Evolutionary conservation across 768 basidiomycete genomes (phyloP).

Genomic region (Cystobasidium ongulense): DNA sequence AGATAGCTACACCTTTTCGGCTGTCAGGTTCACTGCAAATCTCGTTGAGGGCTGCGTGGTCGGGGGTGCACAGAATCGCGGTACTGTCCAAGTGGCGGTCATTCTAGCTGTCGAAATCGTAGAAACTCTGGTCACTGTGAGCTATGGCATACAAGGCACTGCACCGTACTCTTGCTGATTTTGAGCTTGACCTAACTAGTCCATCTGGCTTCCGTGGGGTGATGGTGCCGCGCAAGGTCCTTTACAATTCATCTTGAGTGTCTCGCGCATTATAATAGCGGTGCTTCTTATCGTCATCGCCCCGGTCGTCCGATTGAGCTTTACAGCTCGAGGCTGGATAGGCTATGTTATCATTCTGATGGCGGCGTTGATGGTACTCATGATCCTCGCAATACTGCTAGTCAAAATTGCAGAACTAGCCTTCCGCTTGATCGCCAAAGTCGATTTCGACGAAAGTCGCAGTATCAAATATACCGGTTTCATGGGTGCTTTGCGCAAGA

Average conservation of each 20-base stretch:
- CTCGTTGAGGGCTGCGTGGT: conserved; percentile 73
- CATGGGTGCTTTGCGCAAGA: conserved; percentile 67
- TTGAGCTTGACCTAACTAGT: conserved; percentile 43
- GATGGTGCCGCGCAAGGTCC: conserved; percentile 94
- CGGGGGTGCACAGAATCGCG: conserved; percentile 80
- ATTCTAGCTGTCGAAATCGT: conserved; percentile 81
- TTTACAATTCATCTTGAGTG: conserved; percentile 85
- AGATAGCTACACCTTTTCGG: conserved; percentile 79
- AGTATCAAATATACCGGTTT: conserved; percentile 76
- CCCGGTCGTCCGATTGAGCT: conserved; percentile 72
- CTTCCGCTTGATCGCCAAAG: conserved; percentile 65
- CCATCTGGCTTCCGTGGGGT: conserved; percentile 93
- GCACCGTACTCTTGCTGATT: neutral
- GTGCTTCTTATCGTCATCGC: conserved; percentile 84
- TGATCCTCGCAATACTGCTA: conserved; percentile 69
- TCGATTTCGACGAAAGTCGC: conserved; percentile 74
- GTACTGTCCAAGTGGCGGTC: conserved; percentile 82
- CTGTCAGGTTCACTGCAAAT: conserved; percentile 70
- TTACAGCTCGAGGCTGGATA: conserved; percentile 79
- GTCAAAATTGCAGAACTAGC: conserved; percentile 76
- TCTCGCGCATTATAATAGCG: conserved; percentile 77
- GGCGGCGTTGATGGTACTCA: conserved; percentile 66
- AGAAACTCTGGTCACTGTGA: conserved; percentile 66
- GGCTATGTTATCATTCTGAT: conserved; percentile 85
- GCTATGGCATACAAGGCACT: neutral